Percentiles rank a stretch among this genome's conserved stretches.
phyloP scores from a whole-genome alignment of 129 eudicot genomes.

The Lactuca sativa region DNA sequence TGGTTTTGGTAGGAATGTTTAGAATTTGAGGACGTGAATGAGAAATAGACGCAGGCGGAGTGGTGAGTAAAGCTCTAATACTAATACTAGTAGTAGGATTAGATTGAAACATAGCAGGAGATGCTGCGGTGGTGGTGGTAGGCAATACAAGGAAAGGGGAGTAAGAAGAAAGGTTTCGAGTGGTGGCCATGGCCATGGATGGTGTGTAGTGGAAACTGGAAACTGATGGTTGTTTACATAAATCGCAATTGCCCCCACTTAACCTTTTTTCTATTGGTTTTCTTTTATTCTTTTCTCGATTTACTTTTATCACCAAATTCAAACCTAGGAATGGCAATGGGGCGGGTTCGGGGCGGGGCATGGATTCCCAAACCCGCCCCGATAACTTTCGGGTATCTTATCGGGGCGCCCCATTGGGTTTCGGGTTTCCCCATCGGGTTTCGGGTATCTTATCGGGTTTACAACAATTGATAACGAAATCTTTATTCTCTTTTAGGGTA shows the following conservation, averaged over 20 bases:
- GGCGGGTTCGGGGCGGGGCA: too few species aligned
- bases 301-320: too few species aligned
- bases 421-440: too few species aligned
- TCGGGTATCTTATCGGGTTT: too few species aligned
- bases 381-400: too few species aligned
- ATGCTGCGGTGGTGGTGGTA: not conserved
- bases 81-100: not conserved
- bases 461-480: too few species aligned
- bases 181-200: slow-evolving; percentile 12
- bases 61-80: slow-evolving; percentile 14
- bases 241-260: too few species aligned
- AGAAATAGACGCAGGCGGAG: not conserved
- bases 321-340: too few species aligned
- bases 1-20: not conserved
- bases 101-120: slow-evolving; percentile 7
- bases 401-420: too few species aligned
- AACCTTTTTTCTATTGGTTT: not conserved
- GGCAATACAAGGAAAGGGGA: not conserved
- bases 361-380: too few species aligned
- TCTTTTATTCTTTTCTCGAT: too few species aligned
- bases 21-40: slow-evolving; percentile 4
- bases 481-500: too few species aligned
- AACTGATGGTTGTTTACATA: not conserved
- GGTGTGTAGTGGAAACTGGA: not conserved
- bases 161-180: not conserved